Evolutionary conservation across 495 filamentous ascomycete species (phyloP).

Genomic region (Ramalina peruviana): DNA sequence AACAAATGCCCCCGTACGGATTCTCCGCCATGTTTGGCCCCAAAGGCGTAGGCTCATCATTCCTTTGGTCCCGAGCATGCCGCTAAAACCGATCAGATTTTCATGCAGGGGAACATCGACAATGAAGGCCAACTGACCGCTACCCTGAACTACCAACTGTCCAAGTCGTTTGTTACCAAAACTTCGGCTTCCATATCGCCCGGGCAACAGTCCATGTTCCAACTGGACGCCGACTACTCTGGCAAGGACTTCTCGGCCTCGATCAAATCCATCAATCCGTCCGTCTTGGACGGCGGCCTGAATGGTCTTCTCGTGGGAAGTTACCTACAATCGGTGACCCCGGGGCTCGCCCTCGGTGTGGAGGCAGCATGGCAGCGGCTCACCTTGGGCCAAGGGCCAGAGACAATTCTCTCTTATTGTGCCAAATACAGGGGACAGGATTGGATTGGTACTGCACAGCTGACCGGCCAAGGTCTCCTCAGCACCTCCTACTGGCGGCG

Average conservation of each 20-base stretch:
- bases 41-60: slow-evolving; percentile 53
- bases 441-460: slow-evolving; percentile 80
- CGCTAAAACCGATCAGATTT: slow-evolving; percentile 44
- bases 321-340: slow-evolving; percentile 88
- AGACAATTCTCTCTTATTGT: slow-evolving; percentile 73
- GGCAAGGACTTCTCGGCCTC: slow-evolving; percentile 86
- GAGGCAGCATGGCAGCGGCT: slow-evolving; percentile 89
- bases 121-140: slow-evolving; percentile 72
- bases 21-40: slow-evolving; percentile 90
- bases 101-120: slow-evolving; percentile 89
- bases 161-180: slow-evolving; percentile 61
- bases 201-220: slow-evolving; percentile 59
- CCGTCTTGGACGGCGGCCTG: slow-evolving; percentile 72
- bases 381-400: slow-evolving; percentile 61
- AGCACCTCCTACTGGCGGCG: slow-evolving; percentile 91
- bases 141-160: slow-evolving; percentile 85
- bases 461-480: slow-evolving; percentile 71
- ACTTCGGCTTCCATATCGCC: slow-evolving; percentile 66
- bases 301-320: slow-evolving; percentile 91
- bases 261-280: slow-evolving; percentile 88
- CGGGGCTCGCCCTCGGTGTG: slow-evolving; percentile 72
- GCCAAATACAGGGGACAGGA: slow-evolving; percentile 78
- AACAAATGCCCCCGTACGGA: slow-evolving; percentile 79
- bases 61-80: background rate
- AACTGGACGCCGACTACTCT: slow-evolving; percentile 86